Conservation (phyloP, 352 stramenopile species). For the Phytophthora sp. region DNA sequence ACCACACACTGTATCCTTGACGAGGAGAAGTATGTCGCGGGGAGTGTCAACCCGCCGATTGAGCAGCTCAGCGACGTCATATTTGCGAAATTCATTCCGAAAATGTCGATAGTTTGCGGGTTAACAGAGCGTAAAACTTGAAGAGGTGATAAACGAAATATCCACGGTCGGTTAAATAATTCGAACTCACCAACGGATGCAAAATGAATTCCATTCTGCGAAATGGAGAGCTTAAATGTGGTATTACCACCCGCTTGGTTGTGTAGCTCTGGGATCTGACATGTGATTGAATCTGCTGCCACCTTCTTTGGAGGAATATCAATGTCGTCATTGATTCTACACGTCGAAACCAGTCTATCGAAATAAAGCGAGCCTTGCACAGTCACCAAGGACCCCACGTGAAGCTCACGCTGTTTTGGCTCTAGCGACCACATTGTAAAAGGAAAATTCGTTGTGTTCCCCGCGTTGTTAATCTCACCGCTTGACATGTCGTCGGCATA, state of each 20-base stretch:
- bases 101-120: slow-evolving; percentile 35
- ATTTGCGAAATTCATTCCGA: slow-evolving; percentile 42
- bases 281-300: slow-evolving; percentile 29
- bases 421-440: slow-evolving; percentile 35
- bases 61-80: slow-evolving; percentile 29
- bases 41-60: slow-evolving; percentile 2
- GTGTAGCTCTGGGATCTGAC: slow-evolving; percentile 27
- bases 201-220: slow-evolving; percentile 36
- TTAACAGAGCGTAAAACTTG: slow-evolving; percentile 16
- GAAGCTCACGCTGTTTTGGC: slow-evolving; percentile 29
- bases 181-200: slow-evolving; percentile 23
- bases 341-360: slow-evolving; percentile 18
- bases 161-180: slow-evolving; percentile 17
- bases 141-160: slow-evolving; percentile 34
- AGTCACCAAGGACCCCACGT: slow-evolving; percentile 29
- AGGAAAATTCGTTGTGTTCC: slow-evolving; percentile 1
- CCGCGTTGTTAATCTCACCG: slow-evolving; percentile 11
- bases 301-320: slow-evolving; percentile 22
- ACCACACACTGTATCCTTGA: slow-evolving; percentile 41
- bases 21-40: slow-evolving; percentile 30
- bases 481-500: slow-evolving; percentile 3
- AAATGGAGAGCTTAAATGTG: slow-evolving; percentile 24
- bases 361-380: slow-evolving; percentile 33
- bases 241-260: background rate
- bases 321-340: slow-evolving; percentile 25